Conservation (phyloP, 345 rosid species). For the Sonneratia alba region DNA sequence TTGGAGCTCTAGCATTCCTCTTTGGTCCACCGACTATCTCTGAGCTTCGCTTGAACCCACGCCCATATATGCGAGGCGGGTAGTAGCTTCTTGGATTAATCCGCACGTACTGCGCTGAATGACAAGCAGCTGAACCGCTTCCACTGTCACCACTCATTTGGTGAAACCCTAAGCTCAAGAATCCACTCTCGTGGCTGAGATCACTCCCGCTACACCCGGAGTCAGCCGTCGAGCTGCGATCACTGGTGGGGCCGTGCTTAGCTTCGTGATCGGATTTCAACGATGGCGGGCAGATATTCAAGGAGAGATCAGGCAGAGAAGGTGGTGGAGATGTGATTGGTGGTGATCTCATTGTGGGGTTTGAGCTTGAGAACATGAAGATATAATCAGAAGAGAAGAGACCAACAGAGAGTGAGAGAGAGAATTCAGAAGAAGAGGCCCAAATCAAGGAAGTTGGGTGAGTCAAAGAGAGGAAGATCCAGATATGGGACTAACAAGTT, state of each 20-base stretch:
- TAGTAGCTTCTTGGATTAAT: constrained; percentile 15
- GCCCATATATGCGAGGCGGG: constrained; percentile 60
- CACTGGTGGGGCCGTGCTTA: constrained; percentile 21
- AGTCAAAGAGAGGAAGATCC: constrained; percentile 2
- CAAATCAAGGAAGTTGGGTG: constrained; percentile 14
- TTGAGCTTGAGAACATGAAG: constrained; percentile 31
- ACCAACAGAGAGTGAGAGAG: background rate
- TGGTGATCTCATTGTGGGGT: constrained; percentile 18
- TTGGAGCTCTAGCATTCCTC: constrained; percentile 79
- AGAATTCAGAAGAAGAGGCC: constrained; percentile 8
- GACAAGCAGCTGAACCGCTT: constrained; percentile 1
- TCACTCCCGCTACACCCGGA: constrained; percentile 59
- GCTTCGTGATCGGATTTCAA: constrained; percentile 16
- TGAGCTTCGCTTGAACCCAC: constrained; percentile 68
- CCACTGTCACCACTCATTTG: constrained; percentile 19
- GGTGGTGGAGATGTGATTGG: constrained; percentile 17
- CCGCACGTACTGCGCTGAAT: background rate
- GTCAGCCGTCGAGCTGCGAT: constrained; percentile 59
- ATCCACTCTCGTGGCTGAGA: constrained; percentile 58
- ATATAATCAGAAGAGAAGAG: constrained; percentile 9
- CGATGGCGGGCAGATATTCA: constrained; percentile 78
- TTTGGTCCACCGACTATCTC: constrained; percentile 36
- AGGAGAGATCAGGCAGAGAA: constrained; percentile 66
- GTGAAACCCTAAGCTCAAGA: constrained; percentile 63
- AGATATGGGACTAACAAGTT: background rate